Evolutionary conservation across 2,329 filamentous ascomycete genomes (phyloP), one percentile per base, ranked within the genome.

Genomic region (Tolypocladium pustulatum): DNA sequence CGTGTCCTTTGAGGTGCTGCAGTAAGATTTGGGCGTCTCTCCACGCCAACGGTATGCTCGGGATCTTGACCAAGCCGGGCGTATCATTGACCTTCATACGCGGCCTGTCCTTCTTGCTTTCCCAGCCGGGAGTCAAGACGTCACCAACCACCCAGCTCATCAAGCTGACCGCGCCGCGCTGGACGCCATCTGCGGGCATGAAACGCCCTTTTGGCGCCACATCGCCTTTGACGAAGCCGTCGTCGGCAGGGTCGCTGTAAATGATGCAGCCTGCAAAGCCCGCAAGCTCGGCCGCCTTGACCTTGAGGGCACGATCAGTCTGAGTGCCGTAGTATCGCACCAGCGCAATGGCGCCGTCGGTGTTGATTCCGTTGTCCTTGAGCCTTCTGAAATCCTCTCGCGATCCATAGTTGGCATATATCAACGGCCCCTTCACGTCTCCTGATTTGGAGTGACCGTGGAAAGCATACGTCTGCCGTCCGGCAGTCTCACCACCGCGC

Each of bases 401-500:
- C 51, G 90, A 88, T 15, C 94, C 95, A 67, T 92, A 96, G 73
- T 97, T 97, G 57, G 88, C 93, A 71, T 96, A 99, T 1, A 99
- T 83, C 52, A 97, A 72, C 25, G 89, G 92, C 0, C 94, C 94
- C 32, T 83, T 89, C 41, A 93, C 91, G 66, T 94, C 89, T 51
- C 92, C 94, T 0, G 88, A 82, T 69, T 89, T 91, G 22, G 92
- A 96, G 69, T 94, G 86, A 1, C 90, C 94, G 70, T 97, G 93
- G 69, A 96, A 99, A 9, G 84, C 86, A 54, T 82, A 80, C 0
- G 90, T 92, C 73, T 93, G 87, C 64, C 84, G 81, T 34, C 84
- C 81, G 1, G 79, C 76, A 3, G 80, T 79, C 61, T 86, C 80
- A n/a, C 78, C 78, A 63, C 87, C 87, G 1, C 81, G 79, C 58